phyloP scores from a whole-genome alignment of 352 stramenopile genomes.

The Phytophthora uliginosa region DNA sequence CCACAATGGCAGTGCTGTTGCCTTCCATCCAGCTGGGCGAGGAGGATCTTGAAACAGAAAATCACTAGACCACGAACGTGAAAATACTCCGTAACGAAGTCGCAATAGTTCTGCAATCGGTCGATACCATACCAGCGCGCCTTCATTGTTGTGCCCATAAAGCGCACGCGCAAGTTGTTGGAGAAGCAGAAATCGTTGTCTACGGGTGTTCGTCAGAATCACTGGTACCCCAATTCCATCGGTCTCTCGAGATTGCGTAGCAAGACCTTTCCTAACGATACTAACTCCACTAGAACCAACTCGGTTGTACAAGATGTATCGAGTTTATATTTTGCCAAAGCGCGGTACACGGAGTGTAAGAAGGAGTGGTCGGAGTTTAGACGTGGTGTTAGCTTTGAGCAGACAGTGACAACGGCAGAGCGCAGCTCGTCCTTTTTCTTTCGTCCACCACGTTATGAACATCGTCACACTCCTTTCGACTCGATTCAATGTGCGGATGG shows the following conservation, averaged over 20 bases:
- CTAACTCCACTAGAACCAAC: background rate
- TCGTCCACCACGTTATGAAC: background rate
- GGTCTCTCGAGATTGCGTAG: background rate
- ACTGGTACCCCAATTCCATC: background rate
- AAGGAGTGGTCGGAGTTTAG: too few species aligned
- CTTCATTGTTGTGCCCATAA: background rate
- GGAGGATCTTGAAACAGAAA: constrained; percentile 8
- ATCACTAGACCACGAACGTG: background rate
- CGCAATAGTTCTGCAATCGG: background rate
- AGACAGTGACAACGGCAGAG: background rate
- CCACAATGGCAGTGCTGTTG: background rate
- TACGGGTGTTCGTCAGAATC: too few species aligned
- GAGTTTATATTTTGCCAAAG: background rate
- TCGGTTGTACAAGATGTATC: background rate
- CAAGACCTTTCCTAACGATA: background rate
- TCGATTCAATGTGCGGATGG: background rate
- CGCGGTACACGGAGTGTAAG: too few species aligned
- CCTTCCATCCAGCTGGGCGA: background rate
- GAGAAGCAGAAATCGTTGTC: background rate
- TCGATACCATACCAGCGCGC: background rate
- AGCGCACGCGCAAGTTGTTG: background rate
- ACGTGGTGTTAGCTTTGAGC: background rate
- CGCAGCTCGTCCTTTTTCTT: background rate
- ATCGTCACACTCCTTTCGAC: background rate
- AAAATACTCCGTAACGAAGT: background rate